These are phyloP conservation scores for Geotrichum fermentans DNA, from an alignment of 1,139 yeast species.

Conservation along the genomic window DNA sequence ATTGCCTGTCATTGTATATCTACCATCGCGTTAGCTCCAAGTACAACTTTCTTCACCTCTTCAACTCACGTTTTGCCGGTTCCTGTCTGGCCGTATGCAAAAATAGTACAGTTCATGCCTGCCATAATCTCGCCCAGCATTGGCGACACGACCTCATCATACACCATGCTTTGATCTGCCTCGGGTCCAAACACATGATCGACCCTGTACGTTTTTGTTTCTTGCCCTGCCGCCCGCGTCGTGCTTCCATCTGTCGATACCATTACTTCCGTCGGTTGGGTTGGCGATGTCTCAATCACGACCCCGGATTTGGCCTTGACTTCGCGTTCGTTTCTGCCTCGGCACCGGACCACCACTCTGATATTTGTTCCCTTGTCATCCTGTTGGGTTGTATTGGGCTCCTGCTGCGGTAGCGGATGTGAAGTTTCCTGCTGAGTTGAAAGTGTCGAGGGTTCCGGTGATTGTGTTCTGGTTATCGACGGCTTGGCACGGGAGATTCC, in stretches of 20 bases:
- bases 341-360: constrained; percentile 82
- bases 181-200: constrained; percentile 73
- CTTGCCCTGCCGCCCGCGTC: constrained; percentile 21
- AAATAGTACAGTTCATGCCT: constrained; percentile 60
- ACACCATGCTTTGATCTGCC: constrained; percentile 59
- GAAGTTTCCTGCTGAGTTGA: too few relatives aligned
- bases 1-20: constrained; percentile 75
- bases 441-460: not conserved
- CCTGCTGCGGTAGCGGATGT: not conserved
- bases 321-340: constrained; percentile 75
- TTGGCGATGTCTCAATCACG: constrained; percentile 44
- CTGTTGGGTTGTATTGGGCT: not conserved
- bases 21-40: not conserved
- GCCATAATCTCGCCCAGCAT: constrained; percentile 53
- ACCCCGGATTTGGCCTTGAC: constrained; percentile 66
- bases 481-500: not conserved
- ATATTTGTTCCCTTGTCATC: constrained; percentile 43
- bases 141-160: constrained; percentile 56
- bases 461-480: not conserved
- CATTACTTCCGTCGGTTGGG: constrained; percentile 18
- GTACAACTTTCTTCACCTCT: not conserved
- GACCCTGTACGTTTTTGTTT: constrained; percentile 51
- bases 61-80: constrained; percentile 62
- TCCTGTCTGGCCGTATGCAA: constrained; percentile 89
- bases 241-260: constrained; percentile 11